Evolutionary conservation across 2,329 filamentous ascomycete species (phyloP).

Genomic region (Colletotrichum magnum): DNA sequence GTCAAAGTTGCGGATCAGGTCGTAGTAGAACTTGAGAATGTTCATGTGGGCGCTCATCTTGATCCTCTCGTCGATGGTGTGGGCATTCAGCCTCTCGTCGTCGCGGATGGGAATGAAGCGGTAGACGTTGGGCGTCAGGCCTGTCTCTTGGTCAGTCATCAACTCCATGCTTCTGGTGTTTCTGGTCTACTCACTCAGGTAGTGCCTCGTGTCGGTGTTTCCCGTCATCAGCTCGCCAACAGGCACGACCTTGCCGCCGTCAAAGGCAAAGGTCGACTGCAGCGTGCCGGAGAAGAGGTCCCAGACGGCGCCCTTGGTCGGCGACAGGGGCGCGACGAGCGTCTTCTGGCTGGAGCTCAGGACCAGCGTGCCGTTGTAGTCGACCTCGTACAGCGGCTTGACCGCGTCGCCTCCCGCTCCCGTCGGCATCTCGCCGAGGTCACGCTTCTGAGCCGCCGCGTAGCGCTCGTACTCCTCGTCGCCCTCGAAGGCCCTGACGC

Average conservation of each 20-base stretch:
- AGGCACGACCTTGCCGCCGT: conserved; percentile 30
- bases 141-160: conserved; percentile 3
- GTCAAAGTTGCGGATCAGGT: conserved; percentile 37
- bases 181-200: conserved; percentile 16
- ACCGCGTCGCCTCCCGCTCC: background rate
- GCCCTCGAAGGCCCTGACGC: conserved; percentile 27
- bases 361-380: conserved; percentile 35
- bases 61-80: conserved; percentile 39
- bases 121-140: conserved; percentile 27
- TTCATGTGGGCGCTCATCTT: conserved; percentile 32
- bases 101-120: conserved; percentile 32
- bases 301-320: conserved; percentile 29
- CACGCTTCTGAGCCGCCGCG: background rate
- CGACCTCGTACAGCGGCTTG: conserved; percentile 29
- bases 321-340: conserved; percentile 30
- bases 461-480: conserved; percentile 29
- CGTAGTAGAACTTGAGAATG: conserved; percentile 37
- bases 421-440: background rate
- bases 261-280: conserved; percentile 35
- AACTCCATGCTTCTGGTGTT: background rate
- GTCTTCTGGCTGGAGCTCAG: conserved; percentile 32
- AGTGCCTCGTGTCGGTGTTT: conserved; percentile 38
- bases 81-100: conserved; percentile 23
- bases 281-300: conserved; percentile 34
- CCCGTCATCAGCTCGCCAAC: conserved; percentile 36